Evolutionary conservation across 768 basidiomycete species (phyloP).

Genomic region (Pulveroboletus sp.): DNA sequence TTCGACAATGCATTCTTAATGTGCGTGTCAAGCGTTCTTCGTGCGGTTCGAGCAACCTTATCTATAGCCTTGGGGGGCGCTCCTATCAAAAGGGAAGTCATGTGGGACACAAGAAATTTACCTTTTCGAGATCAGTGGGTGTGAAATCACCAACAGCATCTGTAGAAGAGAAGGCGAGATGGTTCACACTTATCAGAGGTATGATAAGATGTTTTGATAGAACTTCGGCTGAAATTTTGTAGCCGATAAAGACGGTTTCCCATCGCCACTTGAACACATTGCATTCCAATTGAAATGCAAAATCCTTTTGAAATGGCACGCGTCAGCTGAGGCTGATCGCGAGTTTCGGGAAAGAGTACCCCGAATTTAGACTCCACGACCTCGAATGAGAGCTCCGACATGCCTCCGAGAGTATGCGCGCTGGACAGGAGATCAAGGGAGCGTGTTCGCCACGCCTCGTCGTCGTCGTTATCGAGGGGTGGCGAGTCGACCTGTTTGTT

Average conservation of each 20-base stretch:
- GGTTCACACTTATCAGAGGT: conserved; percentile 69
- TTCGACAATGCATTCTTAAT: conserved; percentile 68
- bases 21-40: conserved; percentile 67
- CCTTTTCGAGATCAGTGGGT: conserved; percentile 65
- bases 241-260: conserved; percentile 67
- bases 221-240: conserved; percentile 64
- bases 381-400: conserved; percentile 57
- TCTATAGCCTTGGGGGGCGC: conserved; percentile 53
- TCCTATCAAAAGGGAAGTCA: conserved; percentile 2
- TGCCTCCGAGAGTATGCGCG: conserved; percentile 61
- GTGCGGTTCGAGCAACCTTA: conserved; percentile 65
- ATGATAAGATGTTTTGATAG: conserved; percentile 77
- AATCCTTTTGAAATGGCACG: conserved; percentile 48
- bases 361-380: conserved; percentile 58
- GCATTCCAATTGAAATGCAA: conserved; percentile 59
- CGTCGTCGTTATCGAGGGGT: conserved; percentile 37
- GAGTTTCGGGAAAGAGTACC: conserved; percentile 34
- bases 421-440: conserved; percentile 54
- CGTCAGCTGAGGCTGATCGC: conserved; percentile 10
- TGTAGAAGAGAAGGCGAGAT: conserved; percentile 63
- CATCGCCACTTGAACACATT: conserved; percentile 74
- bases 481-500: conserved; percentile 40
- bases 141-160: conserved; percentile 56
- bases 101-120: conserved; percentile 22
- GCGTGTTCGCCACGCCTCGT: conserved; percentile 60